Evolutionary conservation across 805 yeast genomes (phyloP).

Genomic region (Spathaspora passalidarum): DNA sequence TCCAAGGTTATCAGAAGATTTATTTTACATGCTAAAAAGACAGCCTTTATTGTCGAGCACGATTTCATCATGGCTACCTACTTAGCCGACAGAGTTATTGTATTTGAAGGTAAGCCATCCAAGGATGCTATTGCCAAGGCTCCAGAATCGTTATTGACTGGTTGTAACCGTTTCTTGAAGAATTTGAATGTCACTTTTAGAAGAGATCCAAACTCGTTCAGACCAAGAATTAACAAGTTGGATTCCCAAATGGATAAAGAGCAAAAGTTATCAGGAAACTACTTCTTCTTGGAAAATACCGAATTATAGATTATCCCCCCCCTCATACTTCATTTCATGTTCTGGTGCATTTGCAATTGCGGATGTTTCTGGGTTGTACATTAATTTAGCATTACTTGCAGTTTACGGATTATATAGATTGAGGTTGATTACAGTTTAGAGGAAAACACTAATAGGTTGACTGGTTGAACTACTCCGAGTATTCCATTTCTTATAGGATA

Average conservation of each 20-base stretch:
- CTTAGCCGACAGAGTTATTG: slow-evolving; percentile 97
- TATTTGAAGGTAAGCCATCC: slow-evolving; percentile 94
- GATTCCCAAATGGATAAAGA: slow-evolving; percentile 99
- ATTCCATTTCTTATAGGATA: no score
- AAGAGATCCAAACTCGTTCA: slow-evolving; percentile 97
- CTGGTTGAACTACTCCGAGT: no score
- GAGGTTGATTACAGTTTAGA: no score
- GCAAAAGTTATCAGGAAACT: slow-evolving; percentile 89
- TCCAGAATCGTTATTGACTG: slow-evolving; percentile 93
- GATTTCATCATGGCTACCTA: slow-evolving; percentile 99
- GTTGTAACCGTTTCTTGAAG: slow-evolving; percentile 96
- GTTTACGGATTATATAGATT: not conserved
- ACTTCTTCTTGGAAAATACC: slow-evolving; percentile 84
- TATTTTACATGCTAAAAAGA: slow-evolving; percentile 92
- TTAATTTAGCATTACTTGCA: slow-evolving; percentile 1
- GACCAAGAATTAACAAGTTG: slow-evolving; percentile 97
- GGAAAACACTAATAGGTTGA: no score
- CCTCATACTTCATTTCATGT: slow-evolving; percentile 2
- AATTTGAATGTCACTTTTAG: slow-evolving; percentile 96
- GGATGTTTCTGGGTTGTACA: not conserved
- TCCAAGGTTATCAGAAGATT: slow-evolving; percentile 97
- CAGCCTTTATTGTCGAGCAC: slow-evolving; percentile 99
- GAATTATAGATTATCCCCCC: slow-evolving; percentile 24
- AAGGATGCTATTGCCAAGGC: slow-evolving; percentile 77
- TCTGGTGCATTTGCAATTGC: not conserved